A percentile compares a stretch with the other conserved stretches of the same genome.
phyloP scores from a whole-genome alignment of 1,284 basidiomycete genomes.

The Trametes versicolor region DNA sequence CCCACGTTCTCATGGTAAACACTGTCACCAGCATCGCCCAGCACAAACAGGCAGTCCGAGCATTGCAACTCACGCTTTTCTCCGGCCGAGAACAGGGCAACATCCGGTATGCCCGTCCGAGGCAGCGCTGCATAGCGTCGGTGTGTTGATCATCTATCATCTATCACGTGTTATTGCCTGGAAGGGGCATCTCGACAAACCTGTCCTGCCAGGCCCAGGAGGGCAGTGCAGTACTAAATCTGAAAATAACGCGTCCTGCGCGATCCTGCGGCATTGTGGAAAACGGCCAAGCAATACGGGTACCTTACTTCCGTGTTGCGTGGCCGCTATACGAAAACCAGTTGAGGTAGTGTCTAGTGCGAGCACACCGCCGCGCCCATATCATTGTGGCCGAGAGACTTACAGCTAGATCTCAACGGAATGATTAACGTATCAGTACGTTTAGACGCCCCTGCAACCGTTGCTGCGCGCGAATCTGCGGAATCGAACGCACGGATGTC shows the following conservation, averaged over 20 bases:
- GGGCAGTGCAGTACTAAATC: conserved; percentile 21
- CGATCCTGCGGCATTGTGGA: not conserved
- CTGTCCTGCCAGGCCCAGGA: conserved; percentile 9
- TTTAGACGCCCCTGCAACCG: not conserved
- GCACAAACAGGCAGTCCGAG: conserved; percentile 15
- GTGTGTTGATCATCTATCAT: conserved; percentile 35
- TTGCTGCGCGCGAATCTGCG: not conserved
- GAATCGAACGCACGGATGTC: not conserved
- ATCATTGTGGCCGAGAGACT: not conserved
- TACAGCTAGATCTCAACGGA: not conserved
- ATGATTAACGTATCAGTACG: not conserved
- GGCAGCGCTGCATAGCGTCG: conserved; percentile 31
- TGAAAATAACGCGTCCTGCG: conserved; percentile 8
- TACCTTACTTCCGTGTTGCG: conserved; percentile 8
- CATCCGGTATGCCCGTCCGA: conserved; percentile 22
- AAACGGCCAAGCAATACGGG: conserved; percentile 1
- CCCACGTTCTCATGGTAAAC: conserved; percentile 30
- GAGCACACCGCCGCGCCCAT: not conserved
- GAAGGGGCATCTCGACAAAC: conserved; percentile 31
- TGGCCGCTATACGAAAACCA: not conserved
- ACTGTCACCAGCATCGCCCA: conserved; percentile 33
- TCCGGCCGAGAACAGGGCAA: conserved; percentile 14
- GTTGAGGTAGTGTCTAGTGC: not conserved
- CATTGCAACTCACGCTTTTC: conserved; percentile 15
- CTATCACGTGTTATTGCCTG: conserved; percentile 34